phyloP scores from a whole-genome alignment of 2,329 filamentous ascomycete species.

The Gliomastix tumulicola region DNA sequence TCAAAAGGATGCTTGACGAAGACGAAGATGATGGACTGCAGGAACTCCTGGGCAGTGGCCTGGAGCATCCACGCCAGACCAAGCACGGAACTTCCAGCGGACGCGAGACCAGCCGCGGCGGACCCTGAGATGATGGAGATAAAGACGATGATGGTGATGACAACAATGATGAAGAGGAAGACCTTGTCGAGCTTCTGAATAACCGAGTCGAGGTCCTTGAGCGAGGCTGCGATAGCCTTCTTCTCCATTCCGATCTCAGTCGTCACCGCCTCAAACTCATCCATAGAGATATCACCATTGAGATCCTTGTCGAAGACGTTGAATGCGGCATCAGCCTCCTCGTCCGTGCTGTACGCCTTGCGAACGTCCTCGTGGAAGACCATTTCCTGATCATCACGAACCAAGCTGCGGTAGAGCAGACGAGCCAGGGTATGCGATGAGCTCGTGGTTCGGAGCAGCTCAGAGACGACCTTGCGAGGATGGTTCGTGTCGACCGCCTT shows the following conservation, averaged over 20 bases:
- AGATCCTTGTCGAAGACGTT: constrained; percentile 92
- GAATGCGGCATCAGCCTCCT: constrained; percentile 86
- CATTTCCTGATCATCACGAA: constrained; percentile 66
- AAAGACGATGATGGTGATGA: constrained; percentile 80
- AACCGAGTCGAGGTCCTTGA: constrained; percentile 93
- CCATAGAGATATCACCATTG: constrained; percentile 94
- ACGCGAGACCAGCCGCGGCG: constrained; percentile 84
- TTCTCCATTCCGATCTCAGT: constrained; percentile 92
- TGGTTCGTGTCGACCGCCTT: constrained; percentile 60
- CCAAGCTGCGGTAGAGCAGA: constrained; percentile 81
- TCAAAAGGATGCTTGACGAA: constrained; percentile 98
- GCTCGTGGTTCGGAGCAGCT: constrained; percentile 63
- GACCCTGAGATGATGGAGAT: constrained; percentile 85
- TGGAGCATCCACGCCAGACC: constrained; percentile 90
- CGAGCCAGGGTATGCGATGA: constrained; percentile 81
- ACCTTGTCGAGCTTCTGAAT: constrained; percentile 85
- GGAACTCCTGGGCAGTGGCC: constrained; percentile 86
- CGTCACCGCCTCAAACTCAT: constrained; percentile 87
- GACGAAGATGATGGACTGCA: constrained; percentile 91
- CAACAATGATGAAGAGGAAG: constrained; percentile 76
- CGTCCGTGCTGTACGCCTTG: constrained; percentile 69
- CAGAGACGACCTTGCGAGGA: constrained; percentile 75
- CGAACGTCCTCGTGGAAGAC: constrained; percentile 73
- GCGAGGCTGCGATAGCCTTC: constrained; percentile 87
- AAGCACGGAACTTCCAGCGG: constrained; percentile 78